These are phyloP conservation scores for Didymella keratinophila DNA, from an alignment of 2,329 filamentous ascomycete genomes.

Conservation along the genomic window DNA sequence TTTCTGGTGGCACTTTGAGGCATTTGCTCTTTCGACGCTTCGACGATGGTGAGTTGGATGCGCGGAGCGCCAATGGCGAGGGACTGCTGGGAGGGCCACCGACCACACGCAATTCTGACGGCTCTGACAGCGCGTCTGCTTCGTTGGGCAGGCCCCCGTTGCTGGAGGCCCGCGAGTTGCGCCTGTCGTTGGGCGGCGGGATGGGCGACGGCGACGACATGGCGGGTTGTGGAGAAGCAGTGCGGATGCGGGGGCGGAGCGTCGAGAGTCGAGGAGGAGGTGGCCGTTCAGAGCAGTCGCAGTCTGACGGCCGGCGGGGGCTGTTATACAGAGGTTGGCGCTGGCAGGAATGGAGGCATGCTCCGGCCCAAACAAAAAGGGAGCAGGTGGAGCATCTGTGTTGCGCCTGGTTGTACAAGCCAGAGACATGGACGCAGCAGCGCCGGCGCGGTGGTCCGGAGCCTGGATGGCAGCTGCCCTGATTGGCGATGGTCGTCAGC, in stretches of 20 bases:
- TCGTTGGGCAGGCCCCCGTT: conserved; percentile 35
- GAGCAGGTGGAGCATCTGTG: conserved; percentile 18
- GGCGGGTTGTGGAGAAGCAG: conserved; percentile 16
- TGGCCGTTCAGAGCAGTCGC: conserved; percentile 11
- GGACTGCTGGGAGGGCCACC: conserved; percentile 50
- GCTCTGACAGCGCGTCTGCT: conserved; percentile 25
- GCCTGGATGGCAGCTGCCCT: not conserved
- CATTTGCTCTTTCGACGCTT: conserved; percentile 46
- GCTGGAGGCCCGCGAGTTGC: conserved; percentile 47
- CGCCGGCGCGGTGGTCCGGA: not conserved
- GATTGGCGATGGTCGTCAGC: conserved; percentile 2
- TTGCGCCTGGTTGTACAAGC: conserved; percentile 18
- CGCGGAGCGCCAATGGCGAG: conserved; percentile 50
- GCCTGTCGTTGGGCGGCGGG: conserved; percentile 47
- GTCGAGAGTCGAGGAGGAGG: conserved; percentile 1
- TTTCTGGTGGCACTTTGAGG: conserved; percentile 57
- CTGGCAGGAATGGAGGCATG: conserved; percentile 23
- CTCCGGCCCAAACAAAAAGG: conserved; percentile 4
- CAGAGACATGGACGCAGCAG: conserved; percentile 10
- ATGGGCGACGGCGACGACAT: conserved; percentile 50
- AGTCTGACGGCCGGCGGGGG: conserved; percentile 2
- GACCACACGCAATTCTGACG: conserved; percentile 43
- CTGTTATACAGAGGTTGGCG: conserved; percentile 13
- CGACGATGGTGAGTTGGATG: conserved; percentile 49
- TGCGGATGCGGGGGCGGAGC: conserved; percentile 10